phyloP scores from a whole-genome alignment of 2,329 filamentous ascomycete species.

The Penicillium vulpinum region DNA sequence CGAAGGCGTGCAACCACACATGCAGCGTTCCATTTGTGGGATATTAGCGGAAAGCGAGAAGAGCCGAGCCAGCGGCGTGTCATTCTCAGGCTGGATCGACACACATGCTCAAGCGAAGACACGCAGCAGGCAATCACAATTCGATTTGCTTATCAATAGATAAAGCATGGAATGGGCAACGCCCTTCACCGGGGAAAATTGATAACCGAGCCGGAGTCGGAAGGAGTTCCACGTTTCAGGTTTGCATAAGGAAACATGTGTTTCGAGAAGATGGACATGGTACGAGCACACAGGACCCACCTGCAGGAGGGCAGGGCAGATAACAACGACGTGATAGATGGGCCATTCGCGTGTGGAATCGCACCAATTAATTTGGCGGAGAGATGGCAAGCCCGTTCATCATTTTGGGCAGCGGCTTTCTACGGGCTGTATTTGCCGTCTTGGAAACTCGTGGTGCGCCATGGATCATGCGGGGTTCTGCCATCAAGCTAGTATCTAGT shows the following conservation, averaged over 20 bases:
- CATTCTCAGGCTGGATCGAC: constrained; percentile 3
- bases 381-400: constrained; percentile 44
- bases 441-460: constrained; percentile 69
- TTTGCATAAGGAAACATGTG: neutral
- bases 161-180: neutral
- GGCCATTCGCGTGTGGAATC: constrained; percentile 13
- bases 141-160: neutral
- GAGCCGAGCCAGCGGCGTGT: constrained; percentile 19
- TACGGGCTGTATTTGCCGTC: constrained; percentile 42
- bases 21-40: neutral
- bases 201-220: neutral
- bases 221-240: neutral
- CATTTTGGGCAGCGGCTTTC: constrained; percentile 46
- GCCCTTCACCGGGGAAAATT: neutral
- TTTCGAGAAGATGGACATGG: neutral
- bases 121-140: neutral
- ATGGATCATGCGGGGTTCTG: constrained; percentile 85
- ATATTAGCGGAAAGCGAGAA: neutral
- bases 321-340: constrained; percentile 3
- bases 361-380: constrained; percentile 31
- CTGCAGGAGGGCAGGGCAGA: neutral
- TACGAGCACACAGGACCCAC: neutral
- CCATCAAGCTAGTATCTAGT: constrained; percentile 83
- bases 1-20: neutral
- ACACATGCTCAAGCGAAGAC: constrained; percentile 1